Evolutionary conservation across 2,329 filamentous ascomycete species (phyloP).

Genomic region (Exophiala spinifera): DNA sequence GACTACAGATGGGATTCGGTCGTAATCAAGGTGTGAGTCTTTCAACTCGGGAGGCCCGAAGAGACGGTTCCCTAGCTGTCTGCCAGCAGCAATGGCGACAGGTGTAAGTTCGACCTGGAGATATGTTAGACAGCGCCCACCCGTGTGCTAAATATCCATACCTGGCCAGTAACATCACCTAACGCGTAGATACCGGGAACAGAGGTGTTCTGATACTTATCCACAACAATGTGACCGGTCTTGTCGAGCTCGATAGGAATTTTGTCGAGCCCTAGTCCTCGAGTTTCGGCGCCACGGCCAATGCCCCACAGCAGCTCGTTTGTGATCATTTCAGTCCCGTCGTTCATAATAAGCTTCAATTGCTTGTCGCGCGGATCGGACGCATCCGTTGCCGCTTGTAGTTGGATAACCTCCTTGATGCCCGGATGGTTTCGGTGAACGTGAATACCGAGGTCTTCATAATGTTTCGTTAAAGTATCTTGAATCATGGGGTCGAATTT

Average conservation of each 20-base stretch:
- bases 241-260: constrained; percentile 42
- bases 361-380: constrained; percentile 48
- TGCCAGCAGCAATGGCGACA: constrained; percentile 52
- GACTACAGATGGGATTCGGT: constrained; percentile 53
- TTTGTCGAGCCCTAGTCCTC: constrained; percentile 41
- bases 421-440: constrained; percentile 47
- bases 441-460: constrained; percentile 48
- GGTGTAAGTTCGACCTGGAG: constrained; percentile 47
- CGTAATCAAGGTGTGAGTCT: constrained; percentile 45
- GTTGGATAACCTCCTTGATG: constrained; percentile 48
- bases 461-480: constrained; percentile 50
- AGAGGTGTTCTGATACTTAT: constrained; percentile 51
- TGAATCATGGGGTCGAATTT: constrained; percentile 54
- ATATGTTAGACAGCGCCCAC: not conserved
- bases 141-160: not conserved
- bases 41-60: constrained; percentile 48
- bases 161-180: constrained; percentile 51
- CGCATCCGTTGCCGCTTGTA: constrained; percentile 35
- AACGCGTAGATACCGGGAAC: constrained; percentile 49
- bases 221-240: constrained; percentile 44
- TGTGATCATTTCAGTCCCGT: constrained; percentile 44
- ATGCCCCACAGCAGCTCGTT: constrained; percentile 53
- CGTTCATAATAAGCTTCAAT: constrained; percentile 43
- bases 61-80: constrained; percentile 49
- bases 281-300: constrained; percentile 46